phyloP scores from a whole-genome alignment of 441 rosid species.

The Populus hybrid region DNA sequence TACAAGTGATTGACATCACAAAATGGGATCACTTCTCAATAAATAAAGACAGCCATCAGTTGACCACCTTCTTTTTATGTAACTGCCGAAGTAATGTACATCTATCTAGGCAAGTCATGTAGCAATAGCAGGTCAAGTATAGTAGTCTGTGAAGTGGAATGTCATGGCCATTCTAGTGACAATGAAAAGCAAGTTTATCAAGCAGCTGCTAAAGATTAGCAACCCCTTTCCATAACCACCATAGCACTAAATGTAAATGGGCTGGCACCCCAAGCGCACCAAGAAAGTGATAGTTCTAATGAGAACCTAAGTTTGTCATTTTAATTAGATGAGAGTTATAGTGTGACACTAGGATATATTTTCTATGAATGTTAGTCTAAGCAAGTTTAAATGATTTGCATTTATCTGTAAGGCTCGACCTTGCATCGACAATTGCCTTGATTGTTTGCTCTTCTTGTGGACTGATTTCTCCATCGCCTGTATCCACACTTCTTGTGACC shows the following conservation, averaged over 20 bases:
- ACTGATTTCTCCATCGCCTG: constrained; percentile 46
- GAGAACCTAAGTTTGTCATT: not conserved
- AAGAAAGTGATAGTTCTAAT: not conserved
- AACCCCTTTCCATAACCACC: not conserved
- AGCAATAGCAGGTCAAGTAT: too few species aligned
- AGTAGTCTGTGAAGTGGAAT: too few species aligned
- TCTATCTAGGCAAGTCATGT: too few species aligned
- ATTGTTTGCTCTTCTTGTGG: constrained; percentile 73
- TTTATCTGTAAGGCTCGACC: constrained; percentile 34
- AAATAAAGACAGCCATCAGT: too few species aligned
- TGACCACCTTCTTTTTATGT: too few species aligned
- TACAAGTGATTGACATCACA: too few species aligned
- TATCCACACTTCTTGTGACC: constrained; percentile 75
- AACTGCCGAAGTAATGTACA: too few species aligned
- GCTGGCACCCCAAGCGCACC: not conserved
- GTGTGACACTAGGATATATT: not conserved
- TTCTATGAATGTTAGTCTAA: not conserved
- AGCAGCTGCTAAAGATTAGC: not conserved
- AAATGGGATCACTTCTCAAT: too few species aligned
- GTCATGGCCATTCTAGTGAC: too few species aligned
- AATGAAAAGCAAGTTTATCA: too few species aligned
- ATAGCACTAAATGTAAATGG: not conserved
- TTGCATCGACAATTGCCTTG: constrained; percentile 65
- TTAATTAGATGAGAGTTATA: not conserved
- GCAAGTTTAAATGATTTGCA: not conserved